These are phyloP conservation scores for Cnidoscolus chayamansa DNA, from an alignment of 441 rosid genomes.

Conservation along the genomic window DNA sequence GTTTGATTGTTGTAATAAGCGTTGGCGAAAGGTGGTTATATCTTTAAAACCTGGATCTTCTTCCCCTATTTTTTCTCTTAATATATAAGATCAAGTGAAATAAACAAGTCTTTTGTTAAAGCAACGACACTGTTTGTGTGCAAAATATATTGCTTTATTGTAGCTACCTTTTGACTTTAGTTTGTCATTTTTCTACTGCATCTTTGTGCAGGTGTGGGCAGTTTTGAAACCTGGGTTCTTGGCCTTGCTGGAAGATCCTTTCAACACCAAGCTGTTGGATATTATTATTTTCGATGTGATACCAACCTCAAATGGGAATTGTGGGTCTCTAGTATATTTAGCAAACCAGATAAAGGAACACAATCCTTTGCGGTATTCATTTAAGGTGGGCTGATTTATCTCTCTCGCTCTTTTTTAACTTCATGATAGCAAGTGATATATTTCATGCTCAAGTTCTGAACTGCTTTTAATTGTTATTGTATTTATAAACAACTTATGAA, in stretches of 20 bases:
- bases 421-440: not conserved
- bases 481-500: conserved; percentile 26
- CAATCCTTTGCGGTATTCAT: conserved; percentile 89
- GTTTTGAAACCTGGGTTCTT: conserved; percentile 97
- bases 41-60: not conserved
- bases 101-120: not conserved
- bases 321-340: conserved; percentile 55
- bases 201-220: conserved; percentile 81
- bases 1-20: conserved; percentile 77
- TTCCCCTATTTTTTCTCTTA: no score
- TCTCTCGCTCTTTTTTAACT: not conserved
- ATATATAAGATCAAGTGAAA: not conserved
- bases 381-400: conserved; percentile 47
- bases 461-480: conserved; percentile 3
- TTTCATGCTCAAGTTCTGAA: not conserved
- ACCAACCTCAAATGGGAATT: conserved; percentile 62
- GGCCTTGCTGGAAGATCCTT: conserved; percentile 85
- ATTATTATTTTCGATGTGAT: conserved; percentile 88
- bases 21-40: conserved; percentile 80
- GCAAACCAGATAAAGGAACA: conserved; percentile 79
- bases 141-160: not conserved
- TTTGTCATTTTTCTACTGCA: not conserved
- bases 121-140: not conserved
- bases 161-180: not conserved
- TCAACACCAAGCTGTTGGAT: conserved; percentile 71